Evolutionary conservation across 257 asterid genomes (phyloP), one percentile per base, ranked within the genome.

Genomic region (Solanum corneliomulleri): DNA sequence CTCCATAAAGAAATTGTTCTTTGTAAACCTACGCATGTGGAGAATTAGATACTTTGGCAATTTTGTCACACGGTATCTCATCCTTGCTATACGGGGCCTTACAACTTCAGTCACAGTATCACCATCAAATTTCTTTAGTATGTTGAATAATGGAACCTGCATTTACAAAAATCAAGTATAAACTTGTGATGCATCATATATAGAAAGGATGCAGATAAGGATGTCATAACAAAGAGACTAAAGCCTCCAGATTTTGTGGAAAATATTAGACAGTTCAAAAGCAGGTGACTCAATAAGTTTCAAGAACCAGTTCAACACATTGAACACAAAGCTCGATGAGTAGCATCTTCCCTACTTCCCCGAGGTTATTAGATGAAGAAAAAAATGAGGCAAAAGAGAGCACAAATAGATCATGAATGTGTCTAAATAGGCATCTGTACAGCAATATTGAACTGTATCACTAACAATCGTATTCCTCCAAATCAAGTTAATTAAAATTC

Each of bases 81-180:
- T 96, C 91, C 99, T 95, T 84, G 98, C 99, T 89, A 95, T 89
- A 86, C 89, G 94, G 89, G 99, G 99, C 33, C 98, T 94, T 68
- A 95, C 98, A 88, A 97, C 96, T 91, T 96, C 99, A 25, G 98
- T 95, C 66, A 97, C 95, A 45, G 94, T 91, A 90, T 97, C 99
- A 15, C 99, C 99, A 83, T 97, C 99, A 52, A 94, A 97, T 91
- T 97, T 97, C 95, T 95, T 97, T 89, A 96, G 89, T 78, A 97
- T 94, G 94, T 96, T 96, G 94, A 95, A 97, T 89, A 97, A 98
- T 78, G 99, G 99, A 89, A 97, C 98, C 99, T 97, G 84, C 12
- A 89, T 66, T 88, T 47, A 85, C 88, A 83, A 35, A 72, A 60
- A 70, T 71, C 66, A 44, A 47, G 69, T 68, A 68, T 42, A 45